These are phyloP conservation scores for Halophytophthora batemanensis DNA, from an alignment of 352 stramenopile genomes.

Conservation along the genomic window DNA sequence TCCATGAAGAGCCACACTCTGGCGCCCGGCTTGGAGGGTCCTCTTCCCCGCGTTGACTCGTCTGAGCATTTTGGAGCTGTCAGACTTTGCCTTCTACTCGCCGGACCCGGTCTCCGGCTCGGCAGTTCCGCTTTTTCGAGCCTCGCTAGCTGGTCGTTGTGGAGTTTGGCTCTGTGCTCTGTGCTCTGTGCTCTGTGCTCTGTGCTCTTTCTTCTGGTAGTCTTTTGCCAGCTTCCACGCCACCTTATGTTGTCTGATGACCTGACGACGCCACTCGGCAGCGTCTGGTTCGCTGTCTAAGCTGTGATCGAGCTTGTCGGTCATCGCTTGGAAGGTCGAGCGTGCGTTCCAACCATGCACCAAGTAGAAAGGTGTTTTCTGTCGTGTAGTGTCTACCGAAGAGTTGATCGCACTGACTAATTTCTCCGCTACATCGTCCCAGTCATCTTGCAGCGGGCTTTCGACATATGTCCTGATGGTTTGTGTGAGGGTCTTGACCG, in stretches of 20 bases:
- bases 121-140: too few relatives aligned
- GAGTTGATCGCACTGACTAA: slow-evolving; percentile 18
- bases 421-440: slow-evolving; percentile 20
- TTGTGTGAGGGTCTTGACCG: slow-evolving; percentile 11
- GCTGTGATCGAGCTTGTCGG: too few relatives aligned
- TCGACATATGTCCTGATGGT: slow-evolving; percentile 16
- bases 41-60: too few relatives aligned
- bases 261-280: too few relatives aligned
- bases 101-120: too few relatives aligned
- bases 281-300: too few relatives aligned
- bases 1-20: background rate
- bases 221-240: background rate
- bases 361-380: background rate
- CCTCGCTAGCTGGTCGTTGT: too few relatives aligned
- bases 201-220: background rate
- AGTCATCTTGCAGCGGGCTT: slow-evolving; percentile 14
- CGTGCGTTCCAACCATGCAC: background rate
- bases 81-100: too few relatives aligned
- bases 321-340: slow-evolving; percentile 4
- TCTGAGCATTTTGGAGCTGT: background rate
- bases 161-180: too few relatives aligned
- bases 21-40: too few relatives aligned
- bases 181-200: too few relatives aligned
- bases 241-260: too few relatives aligned
- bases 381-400: background rate